Evolutionary conservation across 1,139 yeast species (phyloP), one percentile per base, ranked within the genome.

Genomic region (Hansenula lynferdii): DNA sequence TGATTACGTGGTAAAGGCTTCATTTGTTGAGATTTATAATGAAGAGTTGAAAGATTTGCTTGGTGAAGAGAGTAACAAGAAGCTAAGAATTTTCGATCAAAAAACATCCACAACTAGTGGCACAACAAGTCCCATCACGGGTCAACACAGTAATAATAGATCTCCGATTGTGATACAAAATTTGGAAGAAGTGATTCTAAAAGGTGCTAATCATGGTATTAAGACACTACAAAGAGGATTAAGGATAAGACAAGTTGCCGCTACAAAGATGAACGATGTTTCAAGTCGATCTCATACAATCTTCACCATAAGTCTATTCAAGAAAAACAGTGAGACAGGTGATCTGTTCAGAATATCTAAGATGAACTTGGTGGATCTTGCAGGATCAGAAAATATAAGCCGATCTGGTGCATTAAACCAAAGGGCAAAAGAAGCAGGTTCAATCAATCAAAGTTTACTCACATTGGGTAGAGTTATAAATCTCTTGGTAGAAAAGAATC

Each of bases 251-350:
- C 79, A 75, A 54, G 80, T 82, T 1, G 87, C 89, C 1, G 67
- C 80, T 11, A 84, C 92, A 0, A 78, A 77, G 50, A 69, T 82
- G 70, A 83, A 82, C 50, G 85, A 79, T 45, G 66, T 71, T 11
- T 80, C 87, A 6, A 78, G 85, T 40, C 65, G 92, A 53, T 81
- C 89, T 0, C 92, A 83, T 53, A 78, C 90, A 0, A 78, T 83
- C 4, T 81, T 82, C 56, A 77, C 85, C 1, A 70, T 83, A 16
- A 72, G 72, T 34, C 61, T 82, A 35, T 74, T 72, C 53, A 75
- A 71, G 47, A 67, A 71, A 51, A 56, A 60, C 37, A 37, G 57
- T 49, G 57, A 53, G 33, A 52, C 54, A 3, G 65, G 69, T 9
- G 66, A 61, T 28, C 65, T 73, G 27, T 61, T 70, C 43, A 67